phyloP scores from a whole-genome alignment of 306 rosid species.

The Lathyrus tuberosus region DNA sequence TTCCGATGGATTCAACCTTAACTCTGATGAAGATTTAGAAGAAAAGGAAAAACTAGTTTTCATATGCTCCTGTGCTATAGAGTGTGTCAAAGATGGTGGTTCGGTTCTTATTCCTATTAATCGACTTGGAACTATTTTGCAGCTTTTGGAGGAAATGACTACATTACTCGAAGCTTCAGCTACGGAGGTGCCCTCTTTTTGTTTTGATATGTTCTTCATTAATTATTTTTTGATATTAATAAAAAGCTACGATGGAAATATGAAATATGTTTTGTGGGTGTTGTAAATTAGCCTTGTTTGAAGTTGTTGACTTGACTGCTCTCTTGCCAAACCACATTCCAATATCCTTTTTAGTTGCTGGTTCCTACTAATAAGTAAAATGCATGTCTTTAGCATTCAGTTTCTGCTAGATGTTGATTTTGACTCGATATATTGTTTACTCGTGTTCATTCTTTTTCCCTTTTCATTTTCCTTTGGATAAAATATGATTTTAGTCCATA shows the following conservation, averaged over 20 bases:
- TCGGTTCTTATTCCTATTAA: conserved; percentile 78
- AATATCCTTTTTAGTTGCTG: conserved; percentile 26
- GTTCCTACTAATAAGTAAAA: neutral
- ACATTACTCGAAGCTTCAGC: conserved; percentile 59
- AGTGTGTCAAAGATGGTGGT: conserved; percentile 71
- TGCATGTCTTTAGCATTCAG: neutral
- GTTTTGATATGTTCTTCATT: conserved; percentile 3
- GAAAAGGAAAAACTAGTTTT: conserved; percentile 67
- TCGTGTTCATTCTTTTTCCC: neutral
- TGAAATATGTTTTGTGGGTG: neutral
- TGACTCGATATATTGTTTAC: neutral
- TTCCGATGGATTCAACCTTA: conserved; percentile 39
- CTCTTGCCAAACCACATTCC: neutral
- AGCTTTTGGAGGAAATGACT: conserved; percentile 75
- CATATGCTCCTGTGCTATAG: conserved; percentile 63
- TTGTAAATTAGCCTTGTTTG: conserved; percentile 20
- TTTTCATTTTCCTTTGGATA: neutral
- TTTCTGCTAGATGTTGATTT: neutral
- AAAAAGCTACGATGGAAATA: neutral
- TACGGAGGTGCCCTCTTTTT: conserved; percentile 54
- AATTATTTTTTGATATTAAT: conserved; percentile 11
- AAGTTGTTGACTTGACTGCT: conserved; percentile 4
- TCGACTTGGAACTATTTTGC: conserved; percentile 68
- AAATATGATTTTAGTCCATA: neutral
- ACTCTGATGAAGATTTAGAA: conserved; percentile 55